A percentile compares a stretch with the other conserved stretches of the same genome.
Evolutionary conservation across 805 yeast genomes (phyloP).

Genomic region (Lipomyces sp.): DNA sequence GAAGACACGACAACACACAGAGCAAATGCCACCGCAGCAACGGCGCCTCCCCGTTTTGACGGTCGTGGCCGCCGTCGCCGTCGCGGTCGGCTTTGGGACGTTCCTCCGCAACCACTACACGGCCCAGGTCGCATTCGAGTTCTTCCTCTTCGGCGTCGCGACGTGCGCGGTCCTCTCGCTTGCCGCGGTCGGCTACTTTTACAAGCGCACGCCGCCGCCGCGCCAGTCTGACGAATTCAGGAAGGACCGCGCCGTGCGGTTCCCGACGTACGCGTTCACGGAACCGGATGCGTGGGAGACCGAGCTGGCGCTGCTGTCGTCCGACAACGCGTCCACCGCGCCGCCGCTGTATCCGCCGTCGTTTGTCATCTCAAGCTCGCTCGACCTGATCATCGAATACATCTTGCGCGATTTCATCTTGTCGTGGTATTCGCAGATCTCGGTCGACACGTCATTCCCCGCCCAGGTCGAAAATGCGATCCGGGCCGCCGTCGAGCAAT

Average conservation of each 20-base stretch:
- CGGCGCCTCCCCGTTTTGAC: constrained; percentile 1
- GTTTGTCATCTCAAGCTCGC: constrained; percentile 50
- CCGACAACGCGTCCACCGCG: constrained; percentile 10
- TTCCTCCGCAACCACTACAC: constrained; percentile 18
- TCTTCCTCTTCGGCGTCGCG: constrained; percentile 14
- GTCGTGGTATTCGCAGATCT: constrained; percentile 54
- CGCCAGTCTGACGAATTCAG: constrained; percentile 4
- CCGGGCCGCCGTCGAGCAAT: constrained; percentile 40
- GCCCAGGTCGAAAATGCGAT: constrained; percentile 48
- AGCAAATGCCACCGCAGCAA: too few species aligned
- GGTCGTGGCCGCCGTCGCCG: constrained; percentile 4
- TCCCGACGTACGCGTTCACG: constrained; percentile 27
- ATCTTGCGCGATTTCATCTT: constrained; percentile 53
- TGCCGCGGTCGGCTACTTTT: constrained; percentile 26
- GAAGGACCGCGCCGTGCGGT: constrained; percentile 18
- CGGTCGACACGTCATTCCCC: constrained; percentile 43
- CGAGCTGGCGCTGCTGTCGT: constrained; percentile 16
- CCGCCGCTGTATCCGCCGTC: constrained; percentile 46
- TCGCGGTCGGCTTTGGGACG: constrained; percentile 9
- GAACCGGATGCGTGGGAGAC: constrained; percentile 9
- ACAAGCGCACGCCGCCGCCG: constrained; percentile 22
- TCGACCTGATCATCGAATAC: constrained; percentile 50
- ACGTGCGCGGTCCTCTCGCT: constrained; percentile 18
- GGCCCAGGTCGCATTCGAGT: constrained; percentile 20
- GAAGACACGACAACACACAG: too few species aligned